A percentile compares a stretch with the other conserved stretches of the same genome.
Evolutionary conservation across 2,329 filamentous ascomycete species (phyloP).

Genomic region (Xylaria sp.): DNA sequence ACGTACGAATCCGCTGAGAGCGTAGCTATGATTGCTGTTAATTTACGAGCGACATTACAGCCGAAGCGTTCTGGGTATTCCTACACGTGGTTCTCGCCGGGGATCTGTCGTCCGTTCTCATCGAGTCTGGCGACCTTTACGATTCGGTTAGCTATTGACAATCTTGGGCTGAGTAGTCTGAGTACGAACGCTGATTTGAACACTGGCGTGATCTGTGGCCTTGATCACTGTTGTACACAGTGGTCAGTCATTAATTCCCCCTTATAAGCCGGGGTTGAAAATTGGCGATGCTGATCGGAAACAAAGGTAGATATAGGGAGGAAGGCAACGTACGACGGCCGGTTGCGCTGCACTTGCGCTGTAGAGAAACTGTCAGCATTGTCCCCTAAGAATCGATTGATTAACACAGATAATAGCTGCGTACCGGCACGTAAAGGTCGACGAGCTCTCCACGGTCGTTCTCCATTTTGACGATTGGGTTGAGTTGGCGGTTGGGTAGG

Average conservation of each 20-base stretch:
- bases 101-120: constrained; percentile 94
- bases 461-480: constrained; percentile 81
- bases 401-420: constrained; percentile 1
- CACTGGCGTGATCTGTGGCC: constrained; percentile 99
- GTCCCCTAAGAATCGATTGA: background rate
- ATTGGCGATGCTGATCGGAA: background rate
- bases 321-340: constrained; percentile 28
- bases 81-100: constrained; percentile 52
- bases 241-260: constrained; percentile 15
- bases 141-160: constrained; percentile 19
- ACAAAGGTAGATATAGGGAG: background rate
- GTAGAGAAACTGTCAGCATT: constrained; percentile 41
- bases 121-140: constrained; percentile 86
- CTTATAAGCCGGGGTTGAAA: no score
- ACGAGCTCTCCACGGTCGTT: constrained; percentile 99
- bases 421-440: constrained; percentile 80
- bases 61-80: background rate
- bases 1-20: constrained; percentile 96
- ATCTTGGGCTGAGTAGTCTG: background rate
- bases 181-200: constrained; percentile 65
- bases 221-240: constrained; percentile 76
- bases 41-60: background rate
- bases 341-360: constrained; percentile 86
- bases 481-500: constrained; percentile 40
- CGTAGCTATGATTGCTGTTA: constrained; percentile 97